Percentiles rank a stretch among this genome's conserved stretches.
phyloP scores from a whole-genome alignment of 495 filamentous ascomycete genomes.

The Trichocladium uniseriatum region DNA sequence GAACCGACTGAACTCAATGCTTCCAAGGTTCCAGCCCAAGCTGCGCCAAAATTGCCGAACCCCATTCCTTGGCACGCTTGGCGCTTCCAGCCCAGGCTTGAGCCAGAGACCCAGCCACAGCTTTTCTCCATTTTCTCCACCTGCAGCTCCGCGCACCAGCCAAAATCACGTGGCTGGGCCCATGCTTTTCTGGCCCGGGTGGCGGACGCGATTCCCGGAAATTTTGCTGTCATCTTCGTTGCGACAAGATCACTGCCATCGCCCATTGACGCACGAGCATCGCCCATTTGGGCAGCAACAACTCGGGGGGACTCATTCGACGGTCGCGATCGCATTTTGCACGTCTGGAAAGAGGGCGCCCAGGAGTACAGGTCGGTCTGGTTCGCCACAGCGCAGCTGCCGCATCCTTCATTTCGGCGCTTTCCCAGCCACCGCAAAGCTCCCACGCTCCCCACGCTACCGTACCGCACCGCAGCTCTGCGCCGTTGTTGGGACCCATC shows the following conservation, averaged over 20 bases:
- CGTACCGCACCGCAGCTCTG: neutral
- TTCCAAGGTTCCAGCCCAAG: neutral
- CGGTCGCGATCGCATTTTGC: constrained; percentile 8
- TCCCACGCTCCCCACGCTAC: neutral
- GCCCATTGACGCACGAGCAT: constrained; percentile 25
- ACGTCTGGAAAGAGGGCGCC: neutral
- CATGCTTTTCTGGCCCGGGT: constrained; percentile 8
- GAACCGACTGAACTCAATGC: too few species aligned
- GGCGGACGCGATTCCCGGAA: constrained; percentile 21
- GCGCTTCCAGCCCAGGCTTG: neutral
- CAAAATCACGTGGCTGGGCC: constrained; percentile 24
- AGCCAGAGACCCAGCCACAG: constrained; percentile 18
- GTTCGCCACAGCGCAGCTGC: neutral
- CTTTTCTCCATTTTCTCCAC: constrained; percentile 4
- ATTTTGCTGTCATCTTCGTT: constrained; percentile 25
- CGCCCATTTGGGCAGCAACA: constrained; percentile 9
- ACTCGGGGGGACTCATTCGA: constrained; percentile 1
- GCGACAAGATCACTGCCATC: constrained; percentile 23
- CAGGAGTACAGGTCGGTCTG: neutral
- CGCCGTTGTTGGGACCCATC: neutral
- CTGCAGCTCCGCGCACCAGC: neutral
- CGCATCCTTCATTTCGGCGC: neutral
- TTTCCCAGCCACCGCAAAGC: constrained; percentile 13
- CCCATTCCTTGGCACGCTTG: constrained; percentile 5
- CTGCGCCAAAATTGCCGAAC: neutral